A percentile compares a stretch with the other conserved stretches of the same genome.
Conservation (phyloP, 1,284 basidiomycete species). For the Puccinia hordei region DNA sequence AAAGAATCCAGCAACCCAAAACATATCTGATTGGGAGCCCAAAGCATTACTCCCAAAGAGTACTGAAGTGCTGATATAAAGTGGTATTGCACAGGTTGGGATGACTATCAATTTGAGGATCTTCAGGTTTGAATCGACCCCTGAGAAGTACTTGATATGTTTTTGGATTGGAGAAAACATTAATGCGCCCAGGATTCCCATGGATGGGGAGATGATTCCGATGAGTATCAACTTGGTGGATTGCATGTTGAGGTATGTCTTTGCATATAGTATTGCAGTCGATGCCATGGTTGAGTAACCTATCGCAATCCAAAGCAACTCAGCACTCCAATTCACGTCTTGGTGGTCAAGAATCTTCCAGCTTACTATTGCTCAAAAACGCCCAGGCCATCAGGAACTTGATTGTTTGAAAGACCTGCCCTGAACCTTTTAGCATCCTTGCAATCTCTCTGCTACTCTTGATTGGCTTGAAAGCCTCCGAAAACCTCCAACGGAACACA, state of each 20-base stretch:
- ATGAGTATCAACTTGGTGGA: conserved; percentile 14
- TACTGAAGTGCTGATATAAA: conserved; percentile 30
- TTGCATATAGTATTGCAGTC: conserved; percentile 27
- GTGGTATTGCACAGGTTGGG: conserved; percentile 24
- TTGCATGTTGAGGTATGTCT: conserved; percentile 36
- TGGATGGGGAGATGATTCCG: conserved; percentile 11
- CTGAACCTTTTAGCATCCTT: conserved; percentile 8
- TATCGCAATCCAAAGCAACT: too few species aligned
- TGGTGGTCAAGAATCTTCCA: too few species aligned
- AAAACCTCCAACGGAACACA: neutral
- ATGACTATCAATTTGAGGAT: conserved; percentile 21
- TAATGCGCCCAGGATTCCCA: conserved; percentile 31
- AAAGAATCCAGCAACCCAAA: conserved; percentile 30
- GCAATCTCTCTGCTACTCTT: conserved; percentile 24
- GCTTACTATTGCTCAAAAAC: conserved; percentile 33
- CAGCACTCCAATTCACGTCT: too few species aligned
- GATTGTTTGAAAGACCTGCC: conserved; percentile 1
- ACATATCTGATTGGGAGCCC: conserved; percentile 20
- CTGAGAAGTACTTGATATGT: conserved; percentile 3
- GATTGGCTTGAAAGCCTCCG: conserved; percentile 24
- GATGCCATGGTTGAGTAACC: conserved; percentile 42
- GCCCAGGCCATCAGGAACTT: conserved; percentile 37
- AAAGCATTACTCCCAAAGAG: conserved; percentile 16
- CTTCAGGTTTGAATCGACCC: conserved; percentile 20
- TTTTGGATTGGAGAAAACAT: conserved; percentile 21